Evolutionary conservation across 1,139 yeast species (phyloP).

Genomic region (Saccharomyces hybrid): DNA sequence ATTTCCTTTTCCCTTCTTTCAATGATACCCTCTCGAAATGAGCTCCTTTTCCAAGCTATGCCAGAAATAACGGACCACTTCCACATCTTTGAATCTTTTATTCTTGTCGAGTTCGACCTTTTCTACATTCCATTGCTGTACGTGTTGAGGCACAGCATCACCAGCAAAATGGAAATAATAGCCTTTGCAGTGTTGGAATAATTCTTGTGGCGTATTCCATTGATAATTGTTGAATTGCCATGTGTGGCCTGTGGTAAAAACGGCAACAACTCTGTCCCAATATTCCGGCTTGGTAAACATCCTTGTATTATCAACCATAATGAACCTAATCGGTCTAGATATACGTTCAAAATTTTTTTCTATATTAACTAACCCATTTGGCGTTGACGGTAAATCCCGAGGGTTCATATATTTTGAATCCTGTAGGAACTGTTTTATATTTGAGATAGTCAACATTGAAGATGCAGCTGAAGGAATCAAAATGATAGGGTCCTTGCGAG

Average conservation of each 20-base stretch:
- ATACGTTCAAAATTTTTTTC: constrained; percentile 30
- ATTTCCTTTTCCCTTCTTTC: neutral
- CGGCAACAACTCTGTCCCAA: constrained; percentile 94
- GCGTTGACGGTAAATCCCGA: constrained; percentile 26
- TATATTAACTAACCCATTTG: constrained; percentile 25
- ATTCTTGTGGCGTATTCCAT: constrained; percentile 67
- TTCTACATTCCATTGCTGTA: constrained; percentile 83
- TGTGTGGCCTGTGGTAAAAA: constrained; percentile 91
- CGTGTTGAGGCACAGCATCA: constrained; percentile 68
- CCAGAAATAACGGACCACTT: constrained; percentile 83
- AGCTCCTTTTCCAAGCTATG: constrained; percentile 58
- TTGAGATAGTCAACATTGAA: constrained; percentile 70
- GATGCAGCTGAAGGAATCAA: constrained; percentile 92
- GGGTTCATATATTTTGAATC: constrained; percentile 66
- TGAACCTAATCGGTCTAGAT: constrained; percentile 29
- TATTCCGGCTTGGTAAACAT: constrained; percentile 89
- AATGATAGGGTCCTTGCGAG: constrained; percentile 75
- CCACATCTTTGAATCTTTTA: constrained; percentile 81
- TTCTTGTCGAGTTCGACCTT: constrained; percentile 71
- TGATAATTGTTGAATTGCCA: constrained; percentile 94
- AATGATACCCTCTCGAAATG: constrained; percentile 38
- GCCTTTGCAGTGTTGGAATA: constrained; percentile 82
- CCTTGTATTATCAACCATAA: constrained; percentile 79
- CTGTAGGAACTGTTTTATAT: constrained; percentile 76
- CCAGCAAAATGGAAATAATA: constrained; percentile 70